phyloP scores from a whole-genome alignment of 352 stramenopile genomes.

The Phytophthora ohioensis region DNA sequence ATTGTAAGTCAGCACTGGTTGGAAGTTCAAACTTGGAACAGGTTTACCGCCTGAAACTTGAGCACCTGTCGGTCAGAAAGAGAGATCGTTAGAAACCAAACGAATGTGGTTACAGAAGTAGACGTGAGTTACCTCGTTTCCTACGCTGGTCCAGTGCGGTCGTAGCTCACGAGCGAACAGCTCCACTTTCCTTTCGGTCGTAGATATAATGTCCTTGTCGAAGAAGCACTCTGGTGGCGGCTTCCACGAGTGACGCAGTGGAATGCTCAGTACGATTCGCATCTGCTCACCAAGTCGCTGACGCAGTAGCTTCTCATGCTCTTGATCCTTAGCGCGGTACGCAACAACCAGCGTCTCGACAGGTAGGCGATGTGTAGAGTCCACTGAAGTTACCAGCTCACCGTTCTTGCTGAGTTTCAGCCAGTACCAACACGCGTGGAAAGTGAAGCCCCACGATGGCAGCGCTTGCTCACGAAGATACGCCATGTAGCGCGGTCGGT shows the following conservation, averaged over 20 bases:
- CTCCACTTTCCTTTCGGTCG: constrained; percentile 49
- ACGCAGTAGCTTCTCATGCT: constrained; percentile 23
- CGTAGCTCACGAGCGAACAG: constrained; percentile 78
- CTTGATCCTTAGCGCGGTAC: constrained; percentile 40
- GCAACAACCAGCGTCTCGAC: constrained; percentile 75
- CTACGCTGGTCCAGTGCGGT: constrained; percentile 67
- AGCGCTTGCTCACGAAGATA: constrained; percentile 71
- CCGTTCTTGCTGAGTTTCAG: constrained; percentile 69
- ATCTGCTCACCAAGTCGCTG: constrained; percentile 41
- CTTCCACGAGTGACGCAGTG: constrained; percentile 83
- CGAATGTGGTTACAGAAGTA: not conserved
- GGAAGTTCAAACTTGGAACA: constrained; percentile 17
- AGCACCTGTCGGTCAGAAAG: constrained; percentile 41
- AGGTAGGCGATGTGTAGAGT: constrained; percentile 70
- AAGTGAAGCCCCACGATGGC: constrained; percentile 66
- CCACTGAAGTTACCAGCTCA: constrained; percentile 66
- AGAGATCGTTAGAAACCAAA: constrained; percentile 4
- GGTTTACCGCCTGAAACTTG: constrained; percentile 51
- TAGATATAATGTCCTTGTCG: constrained; percentile 7
- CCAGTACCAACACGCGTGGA: constrained; percentile 77
- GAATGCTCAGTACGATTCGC: constrained; percentile 69
- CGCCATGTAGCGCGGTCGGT: constrained; percentile 60
- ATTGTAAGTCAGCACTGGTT: not conserved
- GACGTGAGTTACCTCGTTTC: constrained; percentile 53
- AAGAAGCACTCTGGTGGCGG: constrained; percentile 74